Evolutionary conservation across 305 asterid genomes (phyloP), one percentile per base, ranked within the genome.

Genomic region (Andrographis paniculata): DNA sequence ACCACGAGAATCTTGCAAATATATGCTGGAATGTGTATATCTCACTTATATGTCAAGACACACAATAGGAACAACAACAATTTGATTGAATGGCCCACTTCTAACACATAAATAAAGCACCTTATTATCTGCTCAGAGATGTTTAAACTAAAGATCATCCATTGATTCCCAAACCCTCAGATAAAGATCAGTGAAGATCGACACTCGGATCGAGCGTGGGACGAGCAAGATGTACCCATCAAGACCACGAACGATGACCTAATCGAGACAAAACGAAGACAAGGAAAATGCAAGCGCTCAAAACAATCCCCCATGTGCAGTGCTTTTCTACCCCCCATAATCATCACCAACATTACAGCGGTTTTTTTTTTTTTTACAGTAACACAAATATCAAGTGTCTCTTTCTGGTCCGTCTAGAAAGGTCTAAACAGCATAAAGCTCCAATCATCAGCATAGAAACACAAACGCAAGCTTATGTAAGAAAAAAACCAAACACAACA

Each of bases 101-200:
- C 18, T 1, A 65, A 41, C 40, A 60, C 59, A 50, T 42, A 54
- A 45, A 53, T 14, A 3, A 7, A 30, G 63, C 56, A 78, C 84
- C 84, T 76, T 74, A 9, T 61, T 72, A 41, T 60, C 76, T 44
- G 40, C 46, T 15, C 24, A 53, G 70, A 45, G 16, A 30, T 30
- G 66, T 57, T 42, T 67, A 74, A 56, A 69, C 67, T 41, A 74
- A 52, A 54, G 84, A 76, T 72, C 84, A 54, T 73, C 79, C 76
- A 69, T 67, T 39, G 68, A 50, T 55, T 61, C 39, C 35, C 49
- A 36, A 47, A 54, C 19, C 5, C 10, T 42, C 66, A 52, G 42
- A n/a, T 17, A 51, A 55, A 33, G 48, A 42, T 14, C 51, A 49
- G 56, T 58, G 41, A 40, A 66, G 57, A 52, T 55, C 66, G 37